Conservation (phyloP, 1,284 basidiomycete species). For the Lentinula novae-zelandiae region DNA sequence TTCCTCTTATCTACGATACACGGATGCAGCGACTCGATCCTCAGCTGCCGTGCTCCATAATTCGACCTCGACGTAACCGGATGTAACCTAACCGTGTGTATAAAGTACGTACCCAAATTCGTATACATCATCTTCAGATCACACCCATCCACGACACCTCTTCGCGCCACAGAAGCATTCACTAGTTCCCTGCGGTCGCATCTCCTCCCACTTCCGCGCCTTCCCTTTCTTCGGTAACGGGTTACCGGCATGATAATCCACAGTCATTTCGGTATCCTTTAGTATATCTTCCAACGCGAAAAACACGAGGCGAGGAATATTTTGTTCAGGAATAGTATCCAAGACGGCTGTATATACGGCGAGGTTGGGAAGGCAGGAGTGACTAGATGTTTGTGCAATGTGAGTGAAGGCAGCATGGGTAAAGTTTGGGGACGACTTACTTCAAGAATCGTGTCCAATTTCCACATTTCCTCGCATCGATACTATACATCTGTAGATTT, state of each 20-base stretch:
- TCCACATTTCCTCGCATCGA: constrained; percentile 47
- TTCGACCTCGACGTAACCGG: no score
- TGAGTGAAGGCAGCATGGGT: not conserved
- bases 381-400: constrained; percentile 33
- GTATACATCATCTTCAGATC: not conserved
- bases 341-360: constrained; percentile 54
- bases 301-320: constrained; percentile 59
- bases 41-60: no score
- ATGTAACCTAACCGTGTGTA: no score
- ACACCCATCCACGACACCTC: constrained; percentile 24
- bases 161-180: constrained; percentile 23
- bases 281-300: constrained; percentile 45
- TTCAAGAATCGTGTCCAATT: constrained; percentile 75
- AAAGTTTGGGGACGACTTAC: constrained; percentile 31
- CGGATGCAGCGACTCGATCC: no score
- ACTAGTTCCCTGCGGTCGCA: constrained; percentile 21
- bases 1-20: no score
- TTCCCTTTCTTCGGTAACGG: constrained; percentile 23
- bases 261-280: constrained; percentile 51
- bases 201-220: not conserved
- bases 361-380: constrained; percentile 62
- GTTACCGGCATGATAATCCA: constrained; percentile 56
- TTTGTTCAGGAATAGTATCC: constrained; percentile 54
- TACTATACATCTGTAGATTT: constrained; percentile 33
- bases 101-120: not conserved